These are phyloP conservation scores for Epichloe uncinata DNA, from an alignment of 2,329 filamentous ascomycete species.

Conservation along the genomic window DNA sequence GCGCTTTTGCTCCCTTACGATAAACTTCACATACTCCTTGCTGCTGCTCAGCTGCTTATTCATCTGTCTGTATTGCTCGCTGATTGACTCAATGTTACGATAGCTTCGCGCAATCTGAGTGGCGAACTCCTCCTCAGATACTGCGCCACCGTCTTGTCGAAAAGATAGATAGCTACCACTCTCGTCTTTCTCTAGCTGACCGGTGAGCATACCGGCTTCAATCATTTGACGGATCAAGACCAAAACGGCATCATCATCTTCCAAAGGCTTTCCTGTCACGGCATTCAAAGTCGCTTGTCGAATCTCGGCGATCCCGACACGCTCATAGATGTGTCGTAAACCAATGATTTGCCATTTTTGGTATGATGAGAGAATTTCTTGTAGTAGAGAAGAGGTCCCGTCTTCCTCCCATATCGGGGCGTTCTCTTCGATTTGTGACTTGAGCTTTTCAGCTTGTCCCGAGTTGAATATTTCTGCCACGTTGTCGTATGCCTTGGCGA, in stretches of 20 bases:
- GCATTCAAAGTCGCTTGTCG: slow-evolving; percentile 38
- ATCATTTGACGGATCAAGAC: slow-evolving; percentile 43
- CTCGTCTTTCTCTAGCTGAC: slow-evolving; percentile 33
- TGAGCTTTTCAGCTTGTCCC: slow-evolving; percentile 40
- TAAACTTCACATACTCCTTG: slow-evolving; percentile 40
- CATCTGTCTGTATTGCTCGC: slow-evolving; percentile 34
- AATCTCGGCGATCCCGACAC: slow-evolving; percentile 41
- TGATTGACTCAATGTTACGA: slow-evolving; percentile 30
- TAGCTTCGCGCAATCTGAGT: slow-evolving; percentile 29
- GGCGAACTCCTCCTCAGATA: slow-evolving; percentile 39
- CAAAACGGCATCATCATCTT: slow-evolving; percentile 29
- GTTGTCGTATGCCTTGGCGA: slow-evolving; percentile 57
- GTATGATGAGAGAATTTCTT: slow-evolving; percentile 56
- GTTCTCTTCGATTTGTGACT: slow-evolving; percentile 49
- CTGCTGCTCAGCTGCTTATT: slow-evolving; percentile 41
- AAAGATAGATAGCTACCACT: slow-evolving; percentile 38
- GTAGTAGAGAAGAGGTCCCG: slow-evolving; percentile 57
- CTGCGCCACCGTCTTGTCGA: slow-evolving; percentile 24
- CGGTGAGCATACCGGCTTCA: slow-evolving; percentile 36
- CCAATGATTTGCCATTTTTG: slow-evolving; percentile 63
- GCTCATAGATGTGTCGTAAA: slow-evolving; percentile 57
- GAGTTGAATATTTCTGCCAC: slow-evolving; percentile 57
- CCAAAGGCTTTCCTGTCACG: slow-evolving; percentile 33
- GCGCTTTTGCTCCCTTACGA: slow-evolving; percentile 32
- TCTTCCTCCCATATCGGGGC: slow-evolving; percentile 52